Evolutionary conservation across 192 early-diverging fungal species (phyloP).

Genomic region (Dissophora globulifera): DNA sequence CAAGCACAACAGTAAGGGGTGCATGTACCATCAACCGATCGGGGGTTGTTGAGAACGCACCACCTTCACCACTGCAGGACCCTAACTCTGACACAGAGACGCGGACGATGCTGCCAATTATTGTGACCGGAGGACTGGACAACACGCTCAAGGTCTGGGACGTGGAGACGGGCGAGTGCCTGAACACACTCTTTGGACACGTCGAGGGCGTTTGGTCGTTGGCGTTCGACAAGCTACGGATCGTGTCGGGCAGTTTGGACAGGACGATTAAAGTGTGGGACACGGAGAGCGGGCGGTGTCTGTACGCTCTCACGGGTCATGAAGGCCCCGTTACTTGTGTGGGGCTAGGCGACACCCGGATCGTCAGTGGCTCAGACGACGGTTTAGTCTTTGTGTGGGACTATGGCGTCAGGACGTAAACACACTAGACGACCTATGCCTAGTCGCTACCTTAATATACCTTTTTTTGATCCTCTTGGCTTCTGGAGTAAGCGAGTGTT

Average conservation of each 20-base stretch:
- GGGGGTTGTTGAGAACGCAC: slow-evolving; percentile 57
- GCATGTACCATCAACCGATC: slow-evolving; percentile 49
- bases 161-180: slow-evolving; percentile 77
- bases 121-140: slow-evolving; percentile 89
- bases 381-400: slow-evolving; percentile 85
- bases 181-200: slow-evolving; percentile 84
- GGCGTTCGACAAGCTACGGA: slow-evolving; percentile 80
- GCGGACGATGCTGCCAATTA: slow-evolving; percentile 56
- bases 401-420: slow-evolving; percentile 62
- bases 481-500: too few species aligned
- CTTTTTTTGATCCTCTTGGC: too few species aligned
- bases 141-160: slow-evolving; percentile 95
- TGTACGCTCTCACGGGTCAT: slow-evolving; percentile 73
- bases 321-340: slow-evolving; percentile 82
- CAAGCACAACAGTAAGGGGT: too few species aligned
- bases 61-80: slow-evolving; percentile 23
- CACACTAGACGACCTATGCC: too few species aligned
- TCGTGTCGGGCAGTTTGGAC: slow-evolving; percentile 76
- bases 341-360: slow-evolving; percentile 86
- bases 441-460: too few species aligned
- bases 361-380: slow-evolving; percentile 89
- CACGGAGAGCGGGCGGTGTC: slow-evolving; percentile 71
- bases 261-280: slow-evolving; percentile 82
- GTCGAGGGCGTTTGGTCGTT: slow-evolving; percentile 84
- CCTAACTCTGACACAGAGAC: slow-evolving; percentile 33